phyloP scores from a whole-genome alignment of 345 rosid species.

The Abelmoschus esculentus region DNA sequence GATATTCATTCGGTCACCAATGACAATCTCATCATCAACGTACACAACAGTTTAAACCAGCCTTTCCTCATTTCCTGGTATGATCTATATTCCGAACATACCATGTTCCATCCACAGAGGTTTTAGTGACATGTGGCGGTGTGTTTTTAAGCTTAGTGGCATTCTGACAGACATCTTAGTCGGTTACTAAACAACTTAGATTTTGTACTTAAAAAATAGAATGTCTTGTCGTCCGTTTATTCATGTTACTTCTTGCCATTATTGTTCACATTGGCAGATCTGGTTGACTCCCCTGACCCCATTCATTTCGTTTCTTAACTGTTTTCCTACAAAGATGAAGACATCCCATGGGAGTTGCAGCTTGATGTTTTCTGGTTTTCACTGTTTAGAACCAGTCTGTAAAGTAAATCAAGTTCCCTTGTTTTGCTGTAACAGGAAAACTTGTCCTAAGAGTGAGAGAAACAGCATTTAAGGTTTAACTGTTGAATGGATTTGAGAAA shows the following conservation, averaged over 20 bases:
- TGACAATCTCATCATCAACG: conserved; percentile 59
- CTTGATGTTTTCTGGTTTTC: too few species aligned
- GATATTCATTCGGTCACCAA: conserved; percentile 60
- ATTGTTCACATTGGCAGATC: not conserved
- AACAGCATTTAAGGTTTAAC: too few species aligned
- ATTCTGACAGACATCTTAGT: not conserved
- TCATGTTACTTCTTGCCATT: not conserved
- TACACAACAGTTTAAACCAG: conserved; percentile 46
- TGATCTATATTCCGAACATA: not conserved
- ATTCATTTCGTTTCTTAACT: not conserved
- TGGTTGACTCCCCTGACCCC: not conserved
- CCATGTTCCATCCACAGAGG: not conserved
- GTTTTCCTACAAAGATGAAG: not conserved
- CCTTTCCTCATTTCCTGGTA: conserved; percentile 70
- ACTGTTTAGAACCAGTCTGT: not conserved
- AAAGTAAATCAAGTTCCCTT: not conserved
- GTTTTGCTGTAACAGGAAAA: not conserved
- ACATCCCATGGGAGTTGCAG: not conserved
- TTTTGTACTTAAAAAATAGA: conserved; percentile 11
- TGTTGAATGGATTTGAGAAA: not conserved
- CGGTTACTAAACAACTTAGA: not conserved
- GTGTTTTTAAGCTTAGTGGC: not conserved
- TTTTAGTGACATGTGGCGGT: not conserved
- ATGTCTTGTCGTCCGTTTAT: not conserved
- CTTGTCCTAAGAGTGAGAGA: too few species aligned